Evolutionary conservation across 2,329 filamentous ascomycete species (phyloP).

Genomic region (Ophiostoma quercus): DNA sequence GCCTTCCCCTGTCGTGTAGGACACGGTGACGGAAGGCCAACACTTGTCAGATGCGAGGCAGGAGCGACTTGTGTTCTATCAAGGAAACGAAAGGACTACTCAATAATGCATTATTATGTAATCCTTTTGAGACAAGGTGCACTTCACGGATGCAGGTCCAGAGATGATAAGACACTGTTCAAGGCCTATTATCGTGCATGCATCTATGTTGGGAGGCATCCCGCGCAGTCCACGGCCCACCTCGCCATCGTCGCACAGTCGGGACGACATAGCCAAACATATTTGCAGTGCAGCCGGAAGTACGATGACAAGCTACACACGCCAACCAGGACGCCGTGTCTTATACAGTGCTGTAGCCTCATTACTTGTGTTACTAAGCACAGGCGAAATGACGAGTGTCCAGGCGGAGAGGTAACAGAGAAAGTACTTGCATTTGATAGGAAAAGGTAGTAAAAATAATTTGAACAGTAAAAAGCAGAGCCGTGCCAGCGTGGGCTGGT

Average conservation of each 20-base stretch:
- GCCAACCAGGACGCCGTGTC: neutral
- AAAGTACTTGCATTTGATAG: neutral
- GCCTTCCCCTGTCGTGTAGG: slow-evolving; percentile 11
- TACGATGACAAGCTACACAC: neutral
- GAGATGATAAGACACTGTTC: neutral
- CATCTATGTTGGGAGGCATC: neutral
- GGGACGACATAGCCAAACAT: neutral
- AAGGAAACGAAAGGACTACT: neutral
- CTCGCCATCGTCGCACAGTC: neutral
- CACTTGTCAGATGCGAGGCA: neutral
- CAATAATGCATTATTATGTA: neutral
- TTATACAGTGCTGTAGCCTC: neutral
- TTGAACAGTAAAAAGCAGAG: neutral
- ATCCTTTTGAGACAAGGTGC: neutral
- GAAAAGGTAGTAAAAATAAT: neutral
- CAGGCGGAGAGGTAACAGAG: no score
- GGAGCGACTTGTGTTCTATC: neutral
- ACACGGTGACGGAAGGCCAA: slow-evolving; percentile 8
- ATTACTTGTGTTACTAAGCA: neutral
- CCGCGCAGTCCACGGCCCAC: neutral
- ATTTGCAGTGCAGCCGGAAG: neutral
- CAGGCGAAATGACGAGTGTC: neutral
- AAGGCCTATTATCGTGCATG: neutral
- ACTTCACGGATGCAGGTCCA: no score
- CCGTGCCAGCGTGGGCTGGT: no score